Conservation (phyloP, 768 basidiomycete species). For the Amylocystis lapponica region DNA sequence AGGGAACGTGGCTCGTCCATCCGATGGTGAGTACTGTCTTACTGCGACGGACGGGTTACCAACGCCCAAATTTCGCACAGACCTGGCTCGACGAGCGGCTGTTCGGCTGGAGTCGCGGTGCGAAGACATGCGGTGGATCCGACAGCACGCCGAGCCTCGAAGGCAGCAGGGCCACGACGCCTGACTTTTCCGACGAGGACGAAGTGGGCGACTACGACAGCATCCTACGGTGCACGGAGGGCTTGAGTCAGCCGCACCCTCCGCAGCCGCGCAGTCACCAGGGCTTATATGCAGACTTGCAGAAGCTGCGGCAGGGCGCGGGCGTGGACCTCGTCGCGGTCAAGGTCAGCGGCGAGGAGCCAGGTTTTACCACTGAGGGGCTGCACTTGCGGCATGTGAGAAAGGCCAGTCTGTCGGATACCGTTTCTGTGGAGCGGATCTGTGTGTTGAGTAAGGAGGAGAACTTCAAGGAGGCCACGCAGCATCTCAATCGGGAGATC, state of each 20-base stretch:
- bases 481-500: conserved; percentile 61
- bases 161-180: conserved; percentile 58
- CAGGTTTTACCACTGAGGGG: no score
- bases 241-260: conserved; percentile 34
- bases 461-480: conserved; percentile 57
- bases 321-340: no score
- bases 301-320: conserved; percentile 42
- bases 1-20: conserved; percentile 78
- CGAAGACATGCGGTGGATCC: conserved; percentile 73
- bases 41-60: background rate
- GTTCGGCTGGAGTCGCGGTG: conserved; percentile 85
- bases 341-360: no score
- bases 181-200: conserved; percentile 82
- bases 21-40: conserved; percentile 56
- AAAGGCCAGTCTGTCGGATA: conserved; percentile 59
- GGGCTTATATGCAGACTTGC: conserved; percentile 65
- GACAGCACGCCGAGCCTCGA: conserved; percentile 56
- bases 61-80: conserved; percentile 21
- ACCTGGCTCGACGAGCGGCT: conserved; percentile 91
- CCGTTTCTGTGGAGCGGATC: conserved; percentile 57
- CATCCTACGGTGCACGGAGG: conserved; percentile 58
- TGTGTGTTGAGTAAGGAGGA: conserved; percentile 51
- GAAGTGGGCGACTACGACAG: conserved; percentile 94
- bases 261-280: conserved; percentile 11
- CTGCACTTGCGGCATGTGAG: no score